Evolutionary conservation across 306 rosid genomes (phyloP), one percentile per base, ranked within the genome.

Genomic region (Mimosa bimucronata): DNA sequence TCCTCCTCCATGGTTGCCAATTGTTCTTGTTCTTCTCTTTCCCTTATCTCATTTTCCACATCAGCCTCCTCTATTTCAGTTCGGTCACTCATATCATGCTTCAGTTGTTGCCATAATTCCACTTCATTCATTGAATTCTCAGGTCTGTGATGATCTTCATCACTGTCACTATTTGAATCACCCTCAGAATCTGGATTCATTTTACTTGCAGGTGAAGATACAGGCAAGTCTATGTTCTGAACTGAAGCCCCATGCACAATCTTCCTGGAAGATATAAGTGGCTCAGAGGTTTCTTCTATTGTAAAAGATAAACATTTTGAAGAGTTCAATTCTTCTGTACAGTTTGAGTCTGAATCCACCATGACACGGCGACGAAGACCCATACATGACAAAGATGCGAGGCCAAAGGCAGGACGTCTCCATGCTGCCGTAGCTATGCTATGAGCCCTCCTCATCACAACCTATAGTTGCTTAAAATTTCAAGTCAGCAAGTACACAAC

Each of bases 401-500:
- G 68, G 73, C 64, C 76, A 71, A 95, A 92, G 46, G 79, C 77
- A 75, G 97, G 98, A 65, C 92, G 97, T 29, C 88, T 77, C 98
- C 99, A 95, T 77, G 99, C 98, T 80, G 98, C 98, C 84, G 81
- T 94, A 80, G 98, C 98, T 96, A 95, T 88, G 87, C 93, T 91
- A 85, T 90, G 94, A 16, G 98, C 98, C 86, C 93, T 95, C 89
- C 79, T 93, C 97, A 95, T 90, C 78, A 90, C 98, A 55, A 92
- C 98, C 99, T 95, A 5, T 26, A 26, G 79, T 85, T 40, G 71
- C 68, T 31, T 42, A 73, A 73, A 85, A 75, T 42, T 66, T 72
- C 74, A 83, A 66, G 58, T 11, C 7, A 40, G 70, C 14, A 61
- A 71, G 46, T 30, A 18, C 25, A 19, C 29, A 77, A 77, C 31